Conservation (phyloP, 2,329 filamentous ascomycete species). For the Colletotrichum sp. region DNA sequence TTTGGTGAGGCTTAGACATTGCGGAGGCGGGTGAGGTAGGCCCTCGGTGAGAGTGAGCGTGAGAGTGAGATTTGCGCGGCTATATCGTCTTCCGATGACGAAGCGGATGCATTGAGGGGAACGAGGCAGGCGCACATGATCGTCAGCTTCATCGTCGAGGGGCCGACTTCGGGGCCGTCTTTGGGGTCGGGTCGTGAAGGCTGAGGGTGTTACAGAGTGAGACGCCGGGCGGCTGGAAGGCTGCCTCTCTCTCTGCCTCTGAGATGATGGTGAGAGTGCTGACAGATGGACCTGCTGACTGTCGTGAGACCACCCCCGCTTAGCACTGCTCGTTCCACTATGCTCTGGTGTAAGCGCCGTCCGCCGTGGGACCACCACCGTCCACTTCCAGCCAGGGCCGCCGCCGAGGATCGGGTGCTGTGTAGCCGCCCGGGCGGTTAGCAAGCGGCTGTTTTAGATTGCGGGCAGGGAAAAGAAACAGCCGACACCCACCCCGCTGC, state of each 20-base stretch:
- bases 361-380: background rate
- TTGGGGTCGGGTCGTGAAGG: background rate
- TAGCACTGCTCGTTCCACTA: background rate
- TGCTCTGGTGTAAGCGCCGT: conserved; percentile 19
- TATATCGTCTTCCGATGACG: background rate
- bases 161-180: conserved; percentile 13
- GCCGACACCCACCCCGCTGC: background rate
- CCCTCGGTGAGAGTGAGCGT: background rate
- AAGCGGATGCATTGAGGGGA: background rate
- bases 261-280: background rate
- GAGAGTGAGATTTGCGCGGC: background rate
- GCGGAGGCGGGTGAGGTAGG: background rate
- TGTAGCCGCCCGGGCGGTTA: conserved; percentile 24
- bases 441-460: conserved; percentile 12
- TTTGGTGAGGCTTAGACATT: background rate
- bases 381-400: background rate
- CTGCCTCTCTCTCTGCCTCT: background rate
- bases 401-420: background rate
- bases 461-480: background rate
- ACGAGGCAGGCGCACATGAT: background rate
- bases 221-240: background rate
- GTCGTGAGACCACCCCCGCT: background rate
- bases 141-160: background rate
- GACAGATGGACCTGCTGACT: background rate
- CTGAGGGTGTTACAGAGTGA: conserved; percentile 6